phyloP scores from a whole-genome alignment of 176 grass and related monocot species.

The Olyra latifolia region DNA sequence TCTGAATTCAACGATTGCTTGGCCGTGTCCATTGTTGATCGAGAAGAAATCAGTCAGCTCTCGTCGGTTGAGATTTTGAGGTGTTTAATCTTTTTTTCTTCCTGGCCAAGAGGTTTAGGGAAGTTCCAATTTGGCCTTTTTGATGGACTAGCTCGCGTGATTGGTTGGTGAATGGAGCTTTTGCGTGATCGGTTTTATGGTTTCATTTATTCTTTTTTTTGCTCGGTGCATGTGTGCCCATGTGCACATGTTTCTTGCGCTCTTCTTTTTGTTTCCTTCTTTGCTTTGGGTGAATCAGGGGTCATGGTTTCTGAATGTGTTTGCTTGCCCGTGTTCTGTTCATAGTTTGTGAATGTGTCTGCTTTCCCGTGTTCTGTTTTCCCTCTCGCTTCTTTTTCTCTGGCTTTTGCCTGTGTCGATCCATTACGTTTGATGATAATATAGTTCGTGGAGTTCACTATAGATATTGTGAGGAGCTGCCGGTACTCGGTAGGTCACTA shows the following conservation, averaged over 20 bases:
- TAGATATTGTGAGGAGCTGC: not conserved
- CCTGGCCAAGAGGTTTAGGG: not conserved
- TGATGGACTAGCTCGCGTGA: slow-evolving; percentile 28
- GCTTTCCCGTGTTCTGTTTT: not conserved
- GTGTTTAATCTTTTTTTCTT: not conserved
- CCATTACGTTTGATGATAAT: not conserved
- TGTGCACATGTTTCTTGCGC: slow-evolving; percentile 44
- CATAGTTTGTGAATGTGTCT: slow-evolving; percentile 26
- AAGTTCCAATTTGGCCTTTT: slow-evolving; percentile 21
- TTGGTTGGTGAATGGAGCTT: slow-evolving; percentile 23
- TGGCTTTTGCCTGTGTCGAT: not conserved
- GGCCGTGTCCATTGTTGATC: not conserved
- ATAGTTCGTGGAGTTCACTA: slow-evolving; percentile 1
- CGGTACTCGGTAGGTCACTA: not conserved
- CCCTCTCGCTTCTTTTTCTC: not conserved
- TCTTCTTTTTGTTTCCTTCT: slow-evolving; percentile 35
- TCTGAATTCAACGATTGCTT: not conserved
- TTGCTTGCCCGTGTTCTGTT: slow-evolving; percentile 7
- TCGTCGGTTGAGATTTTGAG: not conserved
- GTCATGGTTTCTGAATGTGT: slow-evolving; percentile 42
- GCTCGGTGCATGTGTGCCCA: slow-evolving; percentile 37
- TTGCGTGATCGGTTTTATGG: slow-evolving; percentile 30
- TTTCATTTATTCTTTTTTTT: slow-evolving; percentile 26
- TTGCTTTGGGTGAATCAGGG: slow-evolving; percentile 43
- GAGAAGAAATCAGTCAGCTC: not conserved